Conservation (phyloP, 805 yeast species). For the Wickerhamiella qilinensis region DNA sequence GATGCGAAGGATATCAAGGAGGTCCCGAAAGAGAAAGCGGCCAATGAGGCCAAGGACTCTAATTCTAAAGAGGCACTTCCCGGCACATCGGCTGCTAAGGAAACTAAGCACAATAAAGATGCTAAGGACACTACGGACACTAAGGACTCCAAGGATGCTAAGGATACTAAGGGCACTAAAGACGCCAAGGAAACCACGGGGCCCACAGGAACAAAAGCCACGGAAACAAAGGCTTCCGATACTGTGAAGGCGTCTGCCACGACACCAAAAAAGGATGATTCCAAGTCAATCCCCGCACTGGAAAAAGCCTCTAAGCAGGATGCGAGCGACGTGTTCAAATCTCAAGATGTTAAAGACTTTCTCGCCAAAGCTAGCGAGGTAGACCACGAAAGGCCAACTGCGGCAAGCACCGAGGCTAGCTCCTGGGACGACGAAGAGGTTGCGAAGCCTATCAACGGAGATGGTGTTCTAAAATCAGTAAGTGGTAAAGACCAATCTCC, state of each 20-base stretch:
- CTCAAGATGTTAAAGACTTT: constrained; percentile 31
- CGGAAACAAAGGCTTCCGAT: constrained; percentile 23
- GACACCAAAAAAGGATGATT: no score
- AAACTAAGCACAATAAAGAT: not conserved
- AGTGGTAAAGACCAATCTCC: not conserved
- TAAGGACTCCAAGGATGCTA: not conserved
- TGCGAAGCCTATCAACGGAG: not conserved
- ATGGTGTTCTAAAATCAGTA: not conserved
- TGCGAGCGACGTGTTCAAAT: constrained; percentile 33
- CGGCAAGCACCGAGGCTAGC: constrained; percentile 8
- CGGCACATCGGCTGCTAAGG: not conserved
- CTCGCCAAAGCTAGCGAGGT: constrained; percentile 30
- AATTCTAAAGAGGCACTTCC: no score
- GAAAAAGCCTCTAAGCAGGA: constrained; percentile 26
- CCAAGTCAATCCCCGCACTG: constrained; percentile 4
- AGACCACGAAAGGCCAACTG: constrained; percentile 19
- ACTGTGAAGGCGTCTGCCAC: constrained; percentile 19
- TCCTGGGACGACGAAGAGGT: constrained; percentile 24
- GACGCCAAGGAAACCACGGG: constrained; percentile 13
- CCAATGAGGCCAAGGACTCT: no score
- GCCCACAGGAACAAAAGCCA: constrained; percentile 21
- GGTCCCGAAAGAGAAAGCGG: no score
- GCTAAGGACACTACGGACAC: constrained; percentile 7
- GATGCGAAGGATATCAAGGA: no score
- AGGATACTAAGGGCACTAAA: constrained; percentile 9